These are phyloP conservation scores for Microcos paniculata DNA, from an alignment of 345 rosid genomes.

Conservation along the genomic window DNA sequence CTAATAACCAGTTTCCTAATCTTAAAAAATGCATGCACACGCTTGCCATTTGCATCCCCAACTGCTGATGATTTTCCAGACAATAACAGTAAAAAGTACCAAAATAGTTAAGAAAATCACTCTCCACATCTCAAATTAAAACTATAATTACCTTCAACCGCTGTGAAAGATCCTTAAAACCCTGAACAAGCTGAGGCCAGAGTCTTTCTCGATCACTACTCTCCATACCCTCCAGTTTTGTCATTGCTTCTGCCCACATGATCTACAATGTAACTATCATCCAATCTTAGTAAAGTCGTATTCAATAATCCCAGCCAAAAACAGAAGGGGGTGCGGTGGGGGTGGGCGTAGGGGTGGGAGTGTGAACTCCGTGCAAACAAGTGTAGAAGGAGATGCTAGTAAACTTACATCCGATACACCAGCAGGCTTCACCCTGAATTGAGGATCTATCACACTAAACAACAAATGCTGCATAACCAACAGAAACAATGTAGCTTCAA, in stretches of 20 bases:
- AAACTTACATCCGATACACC: slow-evolving; percentile 91
- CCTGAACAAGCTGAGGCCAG: slow-evolving; percentile 98
- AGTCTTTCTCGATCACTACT: slow-evolving; percentile 84
- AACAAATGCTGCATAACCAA: slow-evolving; percentile 65
- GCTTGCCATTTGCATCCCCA: background rate
- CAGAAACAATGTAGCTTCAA: background rate
- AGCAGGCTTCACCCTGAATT: slow-evolving; percentile 73
- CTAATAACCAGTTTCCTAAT: background rate
- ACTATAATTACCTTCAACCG: slow-evolving; percentile 68
- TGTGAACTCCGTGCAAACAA: background rate
- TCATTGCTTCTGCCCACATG: slow-evolving; percentile 97
- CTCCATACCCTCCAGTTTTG: slow-evolving; percentile 95
- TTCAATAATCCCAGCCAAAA: background rate
- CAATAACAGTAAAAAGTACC: background rate
- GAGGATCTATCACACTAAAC: slow-evolving; percentile 86
- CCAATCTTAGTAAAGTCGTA: slow-evolving; percentile 26
- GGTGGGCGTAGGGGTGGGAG: too few species aligned
- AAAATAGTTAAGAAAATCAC: background rate
- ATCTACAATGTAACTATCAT: slow-evolving; percentile 64
- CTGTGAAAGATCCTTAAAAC: slow-evolving; percentile 90
- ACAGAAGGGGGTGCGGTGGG: too few species aligned
- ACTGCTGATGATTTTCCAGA: background rate
- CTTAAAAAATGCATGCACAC: background rate
- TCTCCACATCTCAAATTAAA: background rate
- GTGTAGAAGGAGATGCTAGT: background rate